Evolutionary conservation across 495 filamentous ascomycete species (phyloP).

Genomic region (Penicillium canescens): DNA sequence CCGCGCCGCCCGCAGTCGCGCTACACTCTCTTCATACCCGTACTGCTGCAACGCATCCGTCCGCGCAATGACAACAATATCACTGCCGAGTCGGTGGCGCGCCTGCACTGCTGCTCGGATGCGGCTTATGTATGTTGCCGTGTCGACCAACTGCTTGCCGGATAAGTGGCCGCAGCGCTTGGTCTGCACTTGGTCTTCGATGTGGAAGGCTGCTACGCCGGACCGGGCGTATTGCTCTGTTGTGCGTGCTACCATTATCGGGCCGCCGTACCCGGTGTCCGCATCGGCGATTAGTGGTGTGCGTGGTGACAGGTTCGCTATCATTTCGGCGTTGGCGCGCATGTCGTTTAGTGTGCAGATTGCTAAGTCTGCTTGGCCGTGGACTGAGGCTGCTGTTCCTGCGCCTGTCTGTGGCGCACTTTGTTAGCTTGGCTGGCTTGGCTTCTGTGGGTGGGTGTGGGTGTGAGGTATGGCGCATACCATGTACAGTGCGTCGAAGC

Average conservation of each 20-base stretch:
- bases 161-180: conserved; percentile 68
- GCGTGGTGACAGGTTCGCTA: conserved; percentile 38
- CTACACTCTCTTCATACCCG: conserved; percentile 63
- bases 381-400: conserved; percentile 63
- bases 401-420: conserved; percentile 56
- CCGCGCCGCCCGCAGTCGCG: conserved; percentile 54
- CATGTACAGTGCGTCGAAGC: conserved; percentile 70
- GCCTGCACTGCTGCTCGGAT: conserved; percentile 58
- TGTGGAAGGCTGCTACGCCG: conserved; percentile 68
- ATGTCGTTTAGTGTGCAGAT: conserved; percentile 53
- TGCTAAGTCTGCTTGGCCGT: conserved; percentile 69
- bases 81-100: conserved; percentile 48
- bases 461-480: conserved; percentile 18
- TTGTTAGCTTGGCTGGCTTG: conserved; percentile 4
- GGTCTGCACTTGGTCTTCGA: conserved; percentile 70
- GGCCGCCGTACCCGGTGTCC: conserved; percentile 67
- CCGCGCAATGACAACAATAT: conserved; percentile 70
- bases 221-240: conserved; percentile 63
- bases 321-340: conserved; percentile 45
- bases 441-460: background rate
- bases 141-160: conserved; percentile 63
- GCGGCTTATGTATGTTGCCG: conserved; percentile 52
- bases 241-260: conserved; percentile 63
- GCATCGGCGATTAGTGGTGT: conserved; percentile 69
- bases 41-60: conserved; percentile 63